These are phyloP conservation scores for Rhodotorula sp. DNA, from an alignment of 1,284 basidiomycete species.

Conservation along the genomic window DNA sequence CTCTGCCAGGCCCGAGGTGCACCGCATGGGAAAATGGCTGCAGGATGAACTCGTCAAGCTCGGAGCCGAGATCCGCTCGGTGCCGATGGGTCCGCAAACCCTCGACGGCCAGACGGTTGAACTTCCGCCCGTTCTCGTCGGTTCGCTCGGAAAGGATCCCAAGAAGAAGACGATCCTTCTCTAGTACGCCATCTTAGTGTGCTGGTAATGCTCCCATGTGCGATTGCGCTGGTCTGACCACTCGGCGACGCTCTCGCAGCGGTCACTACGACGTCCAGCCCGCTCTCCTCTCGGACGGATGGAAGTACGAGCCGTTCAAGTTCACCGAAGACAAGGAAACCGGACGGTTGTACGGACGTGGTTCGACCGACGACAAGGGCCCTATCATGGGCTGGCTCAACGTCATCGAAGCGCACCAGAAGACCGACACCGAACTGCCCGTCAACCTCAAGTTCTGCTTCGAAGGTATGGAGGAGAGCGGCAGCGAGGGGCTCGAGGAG, in stretches of 20 bases:
- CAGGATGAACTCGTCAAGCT: constrained; percentile 67
- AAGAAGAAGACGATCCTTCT: constrained; percentile 58
- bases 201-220: background rate
- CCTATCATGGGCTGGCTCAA: constrained; percentile 63
- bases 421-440: constrained; percentile 72
- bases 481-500: constrained; percentile 88
- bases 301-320: constrained; percentile 79
- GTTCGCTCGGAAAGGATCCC: constrained; percentile 51
- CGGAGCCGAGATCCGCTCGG: constrained; percentile 71
- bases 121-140: constrained; percentile 85
- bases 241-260: background rate
- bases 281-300: constrained; percentile 40
- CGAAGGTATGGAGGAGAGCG: constrained; percentile 98
- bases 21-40: constrained; percentile 74
- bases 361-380: constrained; percentile 89
- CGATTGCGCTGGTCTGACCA: too few species aligned
- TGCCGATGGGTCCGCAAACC: constrained; percentile 74
- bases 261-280: constrained; percentile 53
- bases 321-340: constrained; percentile 67
- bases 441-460: constrained; percentile 95
- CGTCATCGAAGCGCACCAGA: constrained; percentile 79
- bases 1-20: constrained; percentile 32
- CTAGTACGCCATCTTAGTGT: constrained; percentile 40
- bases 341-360: constrained; percentile 79
- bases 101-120: constrained; percentile 74